Evolutionary conservation across 345 rosid genomes (phyloP), one percentile per base, ranked within the genome.

Genomic region (Euphorbia pulcherrima): DNA sequence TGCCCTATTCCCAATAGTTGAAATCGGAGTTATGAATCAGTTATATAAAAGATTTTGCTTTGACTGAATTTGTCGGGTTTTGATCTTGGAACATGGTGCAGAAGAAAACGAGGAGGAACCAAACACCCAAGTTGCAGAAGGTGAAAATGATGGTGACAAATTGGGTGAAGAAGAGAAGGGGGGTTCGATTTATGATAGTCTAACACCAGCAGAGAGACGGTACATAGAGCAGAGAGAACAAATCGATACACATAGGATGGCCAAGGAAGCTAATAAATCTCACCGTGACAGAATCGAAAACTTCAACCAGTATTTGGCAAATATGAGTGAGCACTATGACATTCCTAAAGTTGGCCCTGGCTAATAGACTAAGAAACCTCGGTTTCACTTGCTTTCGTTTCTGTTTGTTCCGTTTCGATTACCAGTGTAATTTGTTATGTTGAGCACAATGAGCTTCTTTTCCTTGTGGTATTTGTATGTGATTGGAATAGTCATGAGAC

Each of bases 281-380:
- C 96, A 92, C 65, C 86, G 93, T 0, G 90, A 92, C 72, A 82
- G 90, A 77, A 90, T 92, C 77, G 90, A 87, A 68, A 92, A 86
- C 59, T 92, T 86, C 79, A 90, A 86, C 71, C 94, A 87, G 77
- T 90, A 87, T 72, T 86, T 93, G 26, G 97, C 94, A 8, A 93
- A 87, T 79, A 86, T 93, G 91, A 93, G 92, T 16, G 94, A 93
- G 80, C 96, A 88, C 69, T 87, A 90, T 18, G 92, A 88, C 79
- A 88, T 90, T 76, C 97, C 92, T 18, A 90, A 88, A 80, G 97
- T 93, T 69, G 97, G 97, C 57, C 96, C 96, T 20, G 94, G 98
- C 68, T 88, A 75, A 84, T 41, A 59, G 23, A 46, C 16, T 23
- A 17, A n/a, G n/a, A n/a, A n/a, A n/a, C n/a, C n/a, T 11, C 4